Percentiles rank a stretch among this genome's conserved stretches.
Conservation (phyloP, 805 yeast genomes). For the Schwanniomyces pseudopolymorphus region DNA sequence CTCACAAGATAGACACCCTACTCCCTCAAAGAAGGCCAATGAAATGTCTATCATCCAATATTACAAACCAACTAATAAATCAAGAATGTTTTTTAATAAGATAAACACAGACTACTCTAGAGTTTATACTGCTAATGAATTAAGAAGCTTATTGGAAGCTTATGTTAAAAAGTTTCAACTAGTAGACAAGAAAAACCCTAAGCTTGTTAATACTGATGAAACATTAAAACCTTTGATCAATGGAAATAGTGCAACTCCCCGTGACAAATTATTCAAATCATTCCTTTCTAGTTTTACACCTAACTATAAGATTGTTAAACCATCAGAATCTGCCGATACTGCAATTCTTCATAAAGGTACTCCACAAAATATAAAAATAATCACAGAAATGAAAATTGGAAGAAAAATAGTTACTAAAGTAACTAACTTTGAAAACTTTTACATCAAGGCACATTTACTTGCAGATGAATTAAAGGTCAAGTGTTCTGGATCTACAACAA, state of each 20-base stretch:
- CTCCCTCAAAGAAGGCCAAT: constrained; percentile 21
- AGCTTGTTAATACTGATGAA: constrained; percentile 55
- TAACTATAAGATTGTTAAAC: constrained; percentile 47
- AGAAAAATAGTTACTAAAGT: constrained; percentile 77
- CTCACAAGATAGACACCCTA: constrained; percentile 12
- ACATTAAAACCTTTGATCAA: constrained; percentile 45
- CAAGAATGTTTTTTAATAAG: constrained; percentile 47
- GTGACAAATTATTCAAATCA: constrained; percentile 46
- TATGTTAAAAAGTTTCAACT: constrained; percentile 58
- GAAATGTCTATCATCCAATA: constrained; percentile 35
- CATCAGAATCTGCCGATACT: constrained; percentile 36
- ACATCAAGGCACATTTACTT: constrained; percentile 61
- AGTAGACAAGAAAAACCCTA: constrained; percentile 52
- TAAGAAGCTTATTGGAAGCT: constrained; percentile 50
- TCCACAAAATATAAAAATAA: constrained; percentile 63
- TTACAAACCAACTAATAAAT: constrained; percentile 57
- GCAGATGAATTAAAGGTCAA: constrained; percentile 69
- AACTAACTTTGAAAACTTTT: constrained; percentile 64
- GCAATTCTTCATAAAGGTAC: constrained; percentile 55
- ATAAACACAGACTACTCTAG: constrained; percentile 33
- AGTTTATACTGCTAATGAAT: constrained; percentile 53
- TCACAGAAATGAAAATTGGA: constrained; percentile 77
- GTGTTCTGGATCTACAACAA: constrained; percentile 88
- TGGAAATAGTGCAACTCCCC: constrained; percentile 25
- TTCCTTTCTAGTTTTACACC: constrained; percentile 50